Percentiles rank a stretch among this genome's conserved stretches.
These are phyloP conservation scores for Jatropha multifida DNA, from an alignment of 441 rosid species.

Conservation along the genomic window DNA sequence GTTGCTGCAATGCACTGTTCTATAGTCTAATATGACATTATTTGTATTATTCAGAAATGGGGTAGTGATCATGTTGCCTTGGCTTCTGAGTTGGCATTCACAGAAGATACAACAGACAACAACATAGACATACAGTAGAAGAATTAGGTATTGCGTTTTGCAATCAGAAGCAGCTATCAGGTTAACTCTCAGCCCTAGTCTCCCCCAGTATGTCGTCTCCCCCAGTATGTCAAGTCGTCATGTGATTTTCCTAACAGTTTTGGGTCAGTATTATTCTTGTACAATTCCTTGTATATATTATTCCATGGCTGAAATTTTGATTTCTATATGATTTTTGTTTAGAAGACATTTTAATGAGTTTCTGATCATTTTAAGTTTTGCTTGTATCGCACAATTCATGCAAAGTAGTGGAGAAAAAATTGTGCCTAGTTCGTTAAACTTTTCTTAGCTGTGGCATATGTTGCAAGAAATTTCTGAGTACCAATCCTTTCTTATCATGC, in stretches of 20 bases:
- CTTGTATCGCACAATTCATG: not conserved
- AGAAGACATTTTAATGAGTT: not conserved
- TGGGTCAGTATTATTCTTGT: not conserved
- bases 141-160: not conserved
- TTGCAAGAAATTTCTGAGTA: not conserved
- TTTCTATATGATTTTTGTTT: not conserved
- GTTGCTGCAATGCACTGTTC: not conserved
- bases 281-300: not conserved
- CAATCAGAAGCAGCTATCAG: constrained; percentile 7
- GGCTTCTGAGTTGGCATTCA: constrained; percentile 76
- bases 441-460: not conserved
- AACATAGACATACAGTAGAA: not conserved
- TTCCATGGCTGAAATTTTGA: not conserved
- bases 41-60: constrained; percentile 69
- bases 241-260: not conserved
- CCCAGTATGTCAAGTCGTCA: not conserved
- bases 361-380: not conserved
- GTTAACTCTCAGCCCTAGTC: not conserved
- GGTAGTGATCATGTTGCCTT: constrained; percentile 96
- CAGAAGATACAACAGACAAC: constrained; percentile 22
- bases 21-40: not conserved
- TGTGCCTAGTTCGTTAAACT: not conserved
- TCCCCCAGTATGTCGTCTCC: not conserved
- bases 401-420: not conserved
- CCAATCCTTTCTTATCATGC: not conserved